These are phyloP conservation scores for Arthrinium phaeospermum DNA, from an alignment of 2,329 filamentous ascomycete genomes.

Conservation along the genomic window DNA sequence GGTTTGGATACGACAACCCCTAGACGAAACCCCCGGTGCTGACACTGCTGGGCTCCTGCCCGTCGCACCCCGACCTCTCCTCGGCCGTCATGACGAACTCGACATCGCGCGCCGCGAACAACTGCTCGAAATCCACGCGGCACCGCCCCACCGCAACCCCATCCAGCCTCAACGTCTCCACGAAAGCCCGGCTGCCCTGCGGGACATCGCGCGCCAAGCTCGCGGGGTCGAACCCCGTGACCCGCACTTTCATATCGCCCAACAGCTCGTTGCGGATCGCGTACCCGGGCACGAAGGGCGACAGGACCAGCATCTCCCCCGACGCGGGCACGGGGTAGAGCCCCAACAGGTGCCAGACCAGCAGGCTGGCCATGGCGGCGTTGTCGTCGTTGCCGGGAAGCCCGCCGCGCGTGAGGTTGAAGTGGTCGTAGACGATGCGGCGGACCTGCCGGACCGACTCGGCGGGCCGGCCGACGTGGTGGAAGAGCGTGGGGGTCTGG, in stretches of 20 bases:
- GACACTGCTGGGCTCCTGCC: constrained; percentile 14
- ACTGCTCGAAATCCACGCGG: neutral
- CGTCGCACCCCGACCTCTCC: neutral
- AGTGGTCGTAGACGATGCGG: constrained; percentile 25
- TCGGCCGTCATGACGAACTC: constrained; percentile 16
- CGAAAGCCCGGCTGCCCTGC: neutral
- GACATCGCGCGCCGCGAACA: constrained; percentile 9
- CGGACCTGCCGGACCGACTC: constrained; percentile 21
- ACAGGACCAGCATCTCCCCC: constrained; percentile 10
- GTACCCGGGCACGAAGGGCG: constrained; percentile 14
- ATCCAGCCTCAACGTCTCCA: neutral
- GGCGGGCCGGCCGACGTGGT: constrained; percentile 20
- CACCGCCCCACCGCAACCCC: constrained; percentile 1
- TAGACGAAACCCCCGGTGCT: constrained; percentile 3
- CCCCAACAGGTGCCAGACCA: constrained; percentile 12
- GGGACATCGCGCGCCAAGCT: neutral
- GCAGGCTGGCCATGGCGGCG: constrained; percentile 23
- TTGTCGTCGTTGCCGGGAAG: constrained; percentile 23
- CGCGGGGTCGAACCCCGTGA: constrained; percentile 7
- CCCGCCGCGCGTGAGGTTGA: constrained; percentile 23
- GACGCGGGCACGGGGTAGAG: constrained; percentile 5
- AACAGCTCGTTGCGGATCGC: constrained; percentile 12
- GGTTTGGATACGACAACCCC: neutral
- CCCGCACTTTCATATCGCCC: neutral
- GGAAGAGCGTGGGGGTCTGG: constrained; percentile 21